phyloP scores from a whole-genome alignment of 371 early-diverging fungal species.

The Enteropsectra breve region DNA sequence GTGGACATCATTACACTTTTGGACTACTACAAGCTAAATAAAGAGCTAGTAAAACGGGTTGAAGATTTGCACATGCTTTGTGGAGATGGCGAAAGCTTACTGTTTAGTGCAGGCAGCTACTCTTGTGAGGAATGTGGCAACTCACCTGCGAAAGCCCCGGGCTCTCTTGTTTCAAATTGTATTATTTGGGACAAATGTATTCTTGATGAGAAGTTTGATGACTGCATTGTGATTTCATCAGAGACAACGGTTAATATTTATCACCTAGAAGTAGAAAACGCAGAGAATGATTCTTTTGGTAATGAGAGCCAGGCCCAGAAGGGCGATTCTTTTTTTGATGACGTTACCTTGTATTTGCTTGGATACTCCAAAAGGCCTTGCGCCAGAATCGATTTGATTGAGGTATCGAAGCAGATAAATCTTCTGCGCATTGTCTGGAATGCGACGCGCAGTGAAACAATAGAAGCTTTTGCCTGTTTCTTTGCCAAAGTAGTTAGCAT shows the following conservation, averaged over 20 bases:
- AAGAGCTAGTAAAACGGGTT: slow-evolving; percentile 20
- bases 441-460: slow-evolving; percentile 32
- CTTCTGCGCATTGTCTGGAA: slow-evolving; percentile 48
- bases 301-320: not conserved
- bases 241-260: not conserved
- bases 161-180: not conserved
- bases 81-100: not conserved
- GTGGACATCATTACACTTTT: slow-evolving; percentile 43
- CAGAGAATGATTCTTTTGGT: not conserved
- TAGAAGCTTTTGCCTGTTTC: slow-evolving; percentile 52
- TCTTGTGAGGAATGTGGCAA: not conserved
- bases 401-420: slow-evolving; percentile 37
- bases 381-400: slow-evolving; percentile 26
- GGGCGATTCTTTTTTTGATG: slow-evolving; percentile 44
- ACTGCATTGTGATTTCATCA: not conserved
- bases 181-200: not conserved
- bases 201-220: not conserved
- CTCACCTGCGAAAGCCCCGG: not conserved
- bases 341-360: slow-evolving; percentile 16
- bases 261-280: not conserved
- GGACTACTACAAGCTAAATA: slow-evolving; percentile 44
- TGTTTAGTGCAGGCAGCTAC: not conserved
- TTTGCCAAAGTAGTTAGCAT: slow-evolving; percentile 29
- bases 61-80: too few species aligned
- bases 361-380: too few species aligned